Evolutionary conservation across 371 early-diverging fungal genomes (phyloP).

Genomic region (Apophysomyces trapeziformis): DNA sequence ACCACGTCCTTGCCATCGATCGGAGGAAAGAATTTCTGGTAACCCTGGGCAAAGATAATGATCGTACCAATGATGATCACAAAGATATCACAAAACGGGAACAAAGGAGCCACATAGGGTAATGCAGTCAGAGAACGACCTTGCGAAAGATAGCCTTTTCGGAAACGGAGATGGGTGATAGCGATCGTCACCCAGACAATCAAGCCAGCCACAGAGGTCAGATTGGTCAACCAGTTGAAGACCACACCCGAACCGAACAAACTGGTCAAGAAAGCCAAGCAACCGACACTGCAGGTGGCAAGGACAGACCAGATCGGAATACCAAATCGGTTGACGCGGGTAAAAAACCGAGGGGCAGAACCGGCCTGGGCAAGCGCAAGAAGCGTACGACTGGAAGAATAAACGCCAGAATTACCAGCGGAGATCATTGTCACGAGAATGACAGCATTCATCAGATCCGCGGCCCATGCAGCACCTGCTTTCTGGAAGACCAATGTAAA

Average conservation of each 20-base stretch:
- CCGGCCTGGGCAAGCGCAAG: conserved; percentile 72
- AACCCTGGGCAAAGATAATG: conserved; percentile 77
- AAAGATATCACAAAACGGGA: conserved; percentile 74
- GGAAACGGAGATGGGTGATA: conserved; percentile 83
- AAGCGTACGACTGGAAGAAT: conserved; percentile 76
- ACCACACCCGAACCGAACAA: conserved; percentile 68
- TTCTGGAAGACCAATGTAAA: conserved; percentile 75
- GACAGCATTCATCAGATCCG: conserved; percentile 81
- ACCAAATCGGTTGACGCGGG: conserved; percentile 60
- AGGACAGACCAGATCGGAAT: conserved; percentile 67
- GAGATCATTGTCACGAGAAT: conserved; percentile 76
- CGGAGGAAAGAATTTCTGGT: conserved; percentile 53
- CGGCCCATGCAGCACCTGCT: conserved; percentile 71
- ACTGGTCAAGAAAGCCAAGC: conserved; percentile 60
- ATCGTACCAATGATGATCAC: conserved; percentile 65
- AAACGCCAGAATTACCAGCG: conserved; percentile 82
- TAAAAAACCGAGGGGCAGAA: conserved; percentile 70
- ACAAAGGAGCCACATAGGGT: conserved; percentile 76
- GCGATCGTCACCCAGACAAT: conserved; percentile 81
- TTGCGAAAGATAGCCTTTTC: conserved; percentile 77
- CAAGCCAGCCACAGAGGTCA: conserved; percentile 80
- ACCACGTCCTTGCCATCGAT: conserved; percentile 44
- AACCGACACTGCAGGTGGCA: conserved; percentile 64
- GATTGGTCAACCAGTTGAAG: conserved; percentile 73
- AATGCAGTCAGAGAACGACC: conserved; percentile 65